Base-by-base conservation (phyloP, 2,329 filamentous ascomycete species). In the Cylindrodendrum hubeiense region DNA sequence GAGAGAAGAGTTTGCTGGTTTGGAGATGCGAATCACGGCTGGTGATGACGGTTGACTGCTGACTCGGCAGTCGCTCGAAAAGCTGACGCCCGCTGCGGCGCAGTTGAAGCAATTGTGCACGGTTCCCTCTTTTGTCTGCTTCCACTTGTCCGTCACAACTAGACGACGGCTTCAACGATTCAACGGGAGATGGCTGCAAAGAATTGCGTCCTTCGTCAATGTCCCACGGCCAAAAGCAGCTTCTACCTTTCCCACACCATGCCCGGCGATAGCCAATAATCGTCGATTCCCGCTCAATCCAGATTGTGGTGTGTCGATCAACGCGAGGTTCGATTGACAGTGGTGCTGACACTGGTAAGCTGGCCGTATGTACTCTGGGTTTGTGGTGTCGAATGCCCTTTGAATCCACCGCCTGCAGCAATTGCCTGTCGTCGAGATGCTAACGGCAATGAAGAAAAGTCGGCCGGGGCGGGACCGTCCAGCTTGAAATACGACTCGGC, bases 401-500 rank as follows among this genome's bases (percentile, higher is more conserved):
- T 34, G 56, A 52, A 33, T 41, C 24, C 30, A 15, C 57, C 46
- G 21, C 51, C 24, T 15, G 51, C 24, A 47, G 28, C 46, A 65
- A 52, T 51, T 47, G 19, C 51, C 22, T 47, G 5, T 24, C 5
- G 34, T 51, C 56, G 28, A 60, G 22, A n/a, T 21, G 6, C 41
- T 39, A 24, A 66, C 12, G 33, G n/a, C 26, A 43, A 67, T 44
- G 66, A 61, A 15, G 24, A 52, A 30, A 53, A 26, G 30, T 33
- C n/a, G 39, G 53, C 26, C 41, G 52, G 30, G 58, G 57, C 60
- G 53, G 57, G 62, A 60, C 22, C 21, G n/a, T 47, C 21, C 52
- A 57, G 56, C 37, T 63, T 71, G 26, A 70, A 67, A 70, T 71
- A 67, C 37, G 37, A 65, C 66, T 63, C 28, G 13, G 60, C 21